These are phyloP conservation scores for Tetratostichococcus sp. DNA, from an alignment of 139 green algal genomes.

Conservation along the genomic window DNA sequence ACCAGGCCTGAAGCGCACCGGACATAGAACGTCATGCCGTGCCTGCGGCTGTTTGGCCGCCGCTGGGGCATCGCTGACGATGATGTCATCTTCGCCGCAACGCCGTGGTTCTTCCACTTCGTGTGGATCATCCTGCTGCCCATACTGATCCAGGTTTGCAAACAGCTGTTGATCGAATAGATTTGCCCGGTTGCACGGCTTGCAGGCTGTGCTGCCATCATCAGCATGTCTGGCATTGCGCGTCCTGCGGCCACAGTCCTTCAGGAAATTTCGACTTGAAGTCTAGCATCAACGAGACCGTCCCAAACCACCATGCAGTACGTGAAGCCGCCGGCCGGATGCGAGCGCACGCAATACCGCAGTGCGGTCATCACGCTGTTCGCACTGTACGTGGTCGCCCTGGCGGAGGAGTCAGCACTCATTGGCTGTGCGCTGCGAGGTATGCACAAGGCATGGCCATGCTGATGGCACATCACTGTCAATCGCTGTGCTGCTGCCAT, in stretches of 20 bases:
- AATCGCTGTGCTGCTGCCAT: too few species aligned
- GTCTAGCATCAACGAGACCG: too few species aligned
- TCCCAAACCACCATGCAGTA: not conserved
- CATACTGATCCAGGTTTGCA: not conserved
- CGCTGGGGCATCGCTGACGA: conserved; percentile 40
- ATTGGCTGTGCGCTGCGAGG: conserved; percentile 28
- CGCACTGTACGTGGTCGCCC: conserved; percentile 17
- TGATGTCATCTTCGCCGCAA: conserved; percentile 21
- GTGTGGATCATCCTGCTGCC: not conserved
- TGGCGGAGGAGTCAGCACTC: conserved; percentile 20
- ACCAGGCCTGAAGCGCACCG: too few species aligned
- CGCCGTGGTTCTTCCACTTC: not conserved
- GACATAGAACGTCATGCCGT: too few species aligned
- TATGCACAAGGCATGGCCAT: too few species aligned
- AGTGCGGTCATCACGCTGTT: conserved; percentile 25
- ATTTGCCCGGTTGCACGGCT: too few species aligned
- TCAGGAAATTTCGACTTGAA: too few species aligned
- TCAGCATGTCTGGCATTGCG: too few species aligned
- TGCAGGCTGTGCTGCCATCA: too few species aligned
- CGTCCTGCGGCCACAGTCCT: too few species aligned
- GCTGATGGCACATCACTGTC: too few species aligned
- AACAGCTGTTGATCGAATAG: too few species aligned
- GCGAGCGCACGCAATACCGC: conserved; percentile 11
- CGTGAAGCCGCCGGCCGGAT: not conserved
- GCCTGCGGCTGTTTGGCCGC: conserved; percentile 36